These are phyloP conservation scores for Magnusiomyces magnusii DNA, from an alignment of 1,139 yeast species.

Conservation along the genomic window DNA sequence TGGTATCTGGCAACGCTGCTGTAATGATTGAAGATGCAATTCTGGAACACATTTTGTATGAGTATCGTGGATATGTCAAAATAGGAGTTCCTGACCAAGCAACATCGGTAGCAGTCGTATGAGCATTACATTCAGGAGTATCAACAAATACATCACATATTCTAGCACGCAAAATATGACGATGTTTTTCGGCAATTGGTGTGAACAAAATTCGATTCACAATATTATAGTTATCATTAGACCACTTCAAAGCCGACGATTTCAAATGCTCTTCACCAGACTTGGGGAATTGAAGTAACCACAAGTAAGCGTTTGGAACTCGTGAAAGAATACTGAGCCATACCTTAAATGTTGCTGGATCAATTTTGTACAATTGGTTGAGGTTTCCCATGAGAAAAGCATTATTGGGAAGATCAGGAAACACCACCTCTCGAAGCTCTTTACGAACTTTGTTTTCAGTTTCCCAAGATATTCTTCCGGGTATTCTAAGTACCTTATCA, in stretches of 20 bases:
- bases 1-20: conserved; percentile 24
- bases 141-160: conserved; percentile 32
- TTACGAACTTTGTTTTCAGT: conserved; percentile 23
- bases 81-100: conserved; percentile 34
- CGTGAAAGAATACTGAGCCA: conserved; percentile 30
- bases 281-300: conserved; percentile 33
- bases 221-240: conserved; percentile 13
- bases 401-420: conserved; percentile 26
- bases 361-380: conserved; percentile 34
- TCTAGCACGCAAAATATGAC: conserved; percentile 30
- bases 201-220: conserved; percentile 29
- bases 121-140: conserved; percentile 35
- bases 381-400: conserved; percentile 32
- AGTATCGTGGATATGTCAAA: conserved; percentile 29
- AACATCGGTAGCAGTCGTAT: conserved; percentile 35
- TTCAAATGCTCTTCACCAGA: conserved; percentile 27
- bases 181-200: conserved; percentile 31
- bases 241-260: conserved; percentile 28
- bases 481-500: conserved; percentile 9
- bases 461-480: conserved; percentile 22
- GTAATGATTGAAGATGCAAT: conserved; percentile 30
- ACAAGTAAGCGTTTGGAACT: conserved; percentile 29
- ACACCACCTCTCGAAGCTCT: conserved; percentile 24
- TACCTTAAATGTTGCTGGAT: conserved; percentile 28
- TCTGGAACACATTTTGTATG: conserved; percentile 31